These are phyloP conservation scores for Clavispora santaluciae DNA, from an alignment of 805 yeast genomes.

Conservation along the genomic window DNA sequence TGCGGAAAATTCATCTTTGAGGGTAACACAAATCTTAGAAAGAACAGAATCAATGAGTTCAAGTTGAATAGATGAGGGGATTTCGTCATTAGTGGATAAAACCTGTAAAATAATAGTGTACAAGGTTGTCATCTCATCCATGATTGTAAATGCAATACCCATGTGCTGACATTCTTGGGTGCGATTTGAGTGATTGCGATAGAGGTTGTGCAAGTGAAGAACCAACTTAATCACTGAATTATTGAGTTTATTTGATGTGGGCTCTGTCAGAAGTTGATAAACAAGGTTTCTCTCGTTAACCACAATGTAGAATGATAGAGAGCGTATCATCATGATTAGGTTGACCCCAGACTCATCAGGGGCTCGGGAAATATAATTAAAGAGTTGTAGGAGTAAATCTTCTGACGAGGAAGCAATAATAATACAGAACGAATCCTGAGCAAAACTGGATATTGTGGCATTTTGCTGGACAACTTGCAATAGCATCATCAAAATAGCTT, in stretches of 20 bases:
- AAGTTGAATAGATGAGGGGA: conserved; percentile 14
- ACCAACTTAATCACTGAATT: conserved; percentile 2
- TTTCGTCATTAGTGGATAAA: conserved; percentile 9
- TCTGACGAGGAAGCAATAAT: neutral
- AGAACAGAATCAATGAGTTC: conserved; percentile 14
- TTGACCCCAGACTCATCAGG: neutral
- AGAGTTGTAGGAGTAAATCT: neutral
- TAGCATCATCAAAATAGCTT: neutral
- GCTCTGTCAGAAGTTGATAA: neutral
- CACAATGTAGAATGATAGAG: neutral
- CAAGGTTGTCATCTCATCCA: conserved; percentile 9
- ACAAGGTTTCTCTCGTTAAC: neutral
- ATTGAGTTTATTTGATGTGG: neutral
- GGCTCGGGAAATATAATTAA: neutral
- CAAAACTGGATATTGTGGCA: neutral
- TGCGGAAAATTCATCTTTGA: neutral
- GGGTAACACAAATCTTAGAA: conserved; percentile 1
- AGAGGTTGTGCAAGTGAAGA: conserved; percentile 3
- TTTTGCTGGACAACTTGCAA: neutral
- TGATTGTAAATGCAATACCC: neutral
- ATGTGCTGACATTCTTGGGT: neutral
- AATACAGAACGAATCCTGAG: neutral
- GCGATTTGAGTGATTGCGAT: conserved; percentile 1
- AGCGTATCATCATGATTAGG: neutral
- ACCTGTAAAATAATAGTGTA: conserved; percentile 13